Percentiles rank a stretch among this genome's conserved stretches.
Evolutionary conservation across 2,329 filamentous ascomycete genomes (phyloP).

Genomic region (Monilinia fructicola): DNA sequence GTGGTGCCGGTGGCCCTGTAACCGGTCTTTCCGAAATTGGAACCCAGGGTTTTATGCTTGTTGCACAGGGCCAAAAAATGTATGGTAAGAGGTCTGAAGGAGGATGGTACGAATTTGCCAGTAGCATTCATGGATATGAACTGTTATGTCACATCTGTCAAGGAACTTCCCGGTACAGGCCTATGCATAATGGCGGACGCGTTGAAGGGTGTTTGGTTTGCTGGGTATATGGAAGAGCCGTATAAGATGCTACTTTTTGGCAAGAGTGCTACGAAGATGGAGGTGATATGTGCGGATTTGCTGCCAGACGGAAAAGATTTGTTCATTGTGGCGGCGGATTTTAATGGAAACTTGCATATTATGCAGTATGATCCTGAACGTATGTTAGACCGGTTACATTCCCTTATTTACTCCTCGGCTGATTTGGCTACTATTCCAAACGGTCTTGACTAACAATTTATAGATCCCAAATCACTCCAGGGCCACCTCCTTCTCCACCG

Average conservation of each 20-base stretch:
- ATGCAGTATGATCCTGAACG: slow-evolving; percentile 94
- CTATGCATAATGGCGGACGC: slow-evolving; percentile 86
- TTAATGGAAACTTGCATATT: slow-evolving; percentile 82
- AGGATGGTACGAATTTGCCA: slow-evolving; percentile 87
- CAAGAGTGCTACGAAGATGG: slow-evolving; percentile 76
- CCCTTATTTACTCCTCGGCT: slow-evolving; percentile 10
- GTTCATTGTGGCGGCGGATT: slow-evolving; percentile 79
- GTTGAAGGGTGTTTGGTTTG: slow-evolving; percentile 93
- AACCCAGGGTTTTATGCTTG: slow-evolving; percentile 82
- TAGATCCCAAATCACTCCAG: slow-evolving; percentile 89
- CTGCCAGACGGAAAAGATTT: slow-evolving; percentile 81
- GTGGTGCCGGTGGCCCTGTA: slow-evolving; percentile 87
- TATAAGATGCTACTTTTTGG: slow-evolving; percentile 94
- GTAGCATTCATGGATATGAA: slow-evolving; percentile 98
- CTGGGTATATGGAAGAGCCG: slow-evolving; percentile 93
- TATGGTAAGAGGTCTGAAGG: slow-evolving; percentile 93
- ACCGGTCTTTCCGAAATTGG: slow-evolving; percentile 83
- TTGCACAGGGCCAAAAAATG: slow-evolving; percentile 96
- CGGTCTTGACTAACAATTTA: not conserved
- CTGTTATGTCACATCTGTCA: slow-evolving; percentile 84
- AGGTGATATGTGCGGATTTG: slow-evolving; percentile 81
- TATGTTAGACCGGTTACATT: slow-evolving; percentile 48
- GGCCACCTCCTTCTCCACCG: slow-evolving; percentile 84
- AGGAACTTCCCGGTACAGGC: slow-evolving; percentile 78
- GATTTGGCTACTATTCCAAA: not conserved